Evolutionary conservation across 2,329 filamentous ascomycete species (phyloP), one percentile per base, ranked within the genome.

Genomic region (Colletotrichum graminicola): DNA sequence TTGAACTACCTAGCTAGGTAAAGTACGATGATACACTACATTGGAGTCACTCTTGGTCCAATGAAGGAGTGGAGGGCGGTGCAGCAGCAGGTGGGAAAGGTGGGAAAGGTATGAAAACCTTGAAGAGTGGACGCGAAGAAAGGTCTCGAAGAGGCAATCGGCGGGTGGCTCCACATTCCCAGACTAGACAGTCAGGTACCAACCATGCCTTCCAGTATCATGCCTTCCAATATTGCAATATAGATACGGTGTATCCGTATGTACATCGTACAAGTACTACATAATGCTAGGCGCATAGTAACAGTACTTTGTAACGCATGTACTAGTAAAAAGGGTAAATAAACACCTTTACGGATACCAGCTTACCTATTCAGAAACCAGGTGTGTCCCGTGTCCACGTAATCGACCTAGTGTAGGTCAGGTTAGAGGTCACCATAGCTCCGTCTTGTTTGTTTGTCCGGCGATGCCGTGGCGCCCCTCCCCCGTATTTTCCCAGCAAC

Each of bases 401-500:
- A 36, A 10, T 18, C 39, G 32, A 41, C 32, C 47, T 34, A n/a
- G 12, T 39, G 34, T 34, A 55, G 67, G 8, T 39, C 12, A 16
- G 36, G 5, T 4, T 5, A 14, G 36, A 39, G 36, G 36, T 39
- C 11, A 32, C 47, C 68, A 59, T 23, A 57, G 59, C 52, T 41
- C 68, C 62, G 26, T 63, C 59, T 63, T 23, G 14, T 6, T 8
- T 21, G 36, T 21, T 21, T 21, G 59, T 26, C 45, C 52, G 68
- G 65, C 32, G 47, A 49, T 47, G 59, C 65, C 65, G 69, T 49
- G 36, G 23, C 39, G 36, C 60, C 23, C 36, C 39, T 43, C 41
- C 45, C 54, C 54, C 67, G 55, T 70, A 23, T 70, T 68, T 63
- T 71, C 34, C 68, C 45, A 63, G 57, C 65, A 59, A 62, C 45